Base-by-base conservation (phyloP, 2,329 filamentous ascomycete species). In the Seiridium unicorne region DNA sequence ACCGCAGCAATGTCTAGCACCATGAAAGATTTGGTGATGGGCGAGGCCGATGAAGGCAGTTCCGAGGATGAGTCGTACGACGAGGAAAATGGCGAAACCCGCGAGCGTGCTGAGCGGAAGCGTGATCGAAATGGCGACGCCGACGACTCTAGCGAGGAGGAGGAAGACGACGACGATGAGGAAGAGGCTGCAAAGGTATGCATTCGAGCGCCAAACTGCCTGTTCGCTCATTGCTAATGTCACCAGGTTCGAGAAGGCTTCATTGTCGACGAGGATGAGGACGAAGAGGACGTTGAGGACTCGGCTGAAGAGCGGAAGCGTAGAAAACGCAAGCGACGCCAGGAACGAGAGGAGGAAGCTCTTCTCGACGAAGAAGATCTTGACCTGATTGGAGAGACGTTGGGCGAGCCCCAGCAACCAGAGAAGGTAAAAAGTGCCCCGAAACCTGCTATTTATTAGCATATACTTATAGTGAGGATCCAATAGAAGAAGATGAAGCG, bases 291-390 rank as follows among this genome's bases (percentile, higher is more conserved):
- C 57, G 89, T 83, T 57, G 84, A 84, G 66, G 85, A 86, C 42
- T 78, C 77, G 35, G 79, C 84, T 60, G 80, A 80, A 61, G 81
- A 78, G 61, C 78, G 85, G 65, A 89, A 90, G 74, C 87, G 88
- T 71, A 86, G 87, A 75, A 96, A 95, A 79, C 89, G 92, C 66
- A 88, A 92, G 69, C 80, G 86, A 61, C 79, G 84, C 55, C 84
- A 87, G 61, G 90, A 96, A 72, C 89, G 91, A 59, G 91, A 92
- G 70, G 88, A 92, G 63, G 92, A 96, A 71, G 93, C 94, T 62
- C 91, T 92, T 62, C 85, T 99, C 7, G 95, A 98, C 68, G 94
- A 97, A 66, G 95, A 99, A 74, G 95, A 99, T 81, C 77, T 99
- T 60, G 95, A 98, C 72, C 82, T 99, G 59, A 97, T 99, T 67